These are phyloP conservation scores for Dendrobium huoshanense DNA, from an alignment of 106 monocot species.

Conservation along the genomic window DNA sequence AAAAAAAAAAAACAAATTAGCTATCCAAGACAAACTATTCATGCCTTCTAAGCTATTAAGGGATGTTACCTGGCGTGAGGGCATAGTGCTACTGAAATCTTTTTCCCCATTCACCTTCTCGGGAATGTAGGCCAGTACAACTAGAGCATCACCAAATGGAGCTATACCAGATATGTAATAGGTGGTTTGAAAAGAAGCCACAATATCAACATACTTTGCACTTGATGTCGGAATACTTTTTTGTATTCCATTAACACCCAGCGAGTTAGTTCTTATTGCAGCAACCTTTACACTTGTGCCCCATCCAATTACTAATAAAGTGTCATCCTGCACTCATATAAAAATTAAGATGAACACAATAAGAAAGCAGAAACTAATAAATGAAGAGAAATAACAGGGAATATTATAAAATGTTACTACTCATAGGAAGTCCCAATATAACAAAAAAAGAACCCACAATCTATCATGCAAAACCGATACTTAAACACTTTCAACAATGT, in stretches of 20 bases:
- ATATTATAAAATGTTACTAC: background rate
- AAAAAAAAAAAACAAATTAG: background rate
- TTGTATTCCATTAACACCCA: conserved; percentile 54
- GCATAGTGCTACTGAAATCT: conserved; percentile 42
- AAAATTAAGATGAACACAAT: background rate
- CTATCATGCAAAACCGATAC: background rate
- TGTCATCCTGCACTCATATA: conserved; percentile 61
- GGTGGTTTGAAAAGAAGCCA: conserved; percentile 88
- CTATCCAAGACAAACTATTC: background rate
- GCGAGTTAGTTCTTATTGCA: conserved; percentile 52
- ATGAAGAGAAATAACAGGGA: background rate
- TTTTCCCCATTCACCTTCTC: conserved; percentile 68
- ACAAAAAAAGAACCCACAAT: background rate
- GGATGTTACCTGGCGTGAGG: conserved; percentile 67
- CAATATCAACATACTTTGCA: conserved; percentile 88
- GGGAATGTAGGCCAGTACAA: conserved; percentile 87
- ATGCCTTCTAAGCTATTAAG: background rate
- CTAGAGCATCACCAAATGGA: conserved; percentile 90
- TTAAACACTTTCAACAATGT: background rate
- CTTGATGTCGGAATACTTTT: conserved; percentile 34
- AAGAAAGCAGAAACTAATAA: background rate
- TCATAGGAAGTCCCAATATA: background rate
- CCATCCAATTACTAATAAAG: conserved; percentile 97
- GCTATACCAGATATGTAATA: conserved; percentile 94
- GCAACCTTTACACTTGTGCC: conserved; percentile 89